Conservation (phyloP, 257 asterid genomes). For the Nicotiana paniculata region DNA sequence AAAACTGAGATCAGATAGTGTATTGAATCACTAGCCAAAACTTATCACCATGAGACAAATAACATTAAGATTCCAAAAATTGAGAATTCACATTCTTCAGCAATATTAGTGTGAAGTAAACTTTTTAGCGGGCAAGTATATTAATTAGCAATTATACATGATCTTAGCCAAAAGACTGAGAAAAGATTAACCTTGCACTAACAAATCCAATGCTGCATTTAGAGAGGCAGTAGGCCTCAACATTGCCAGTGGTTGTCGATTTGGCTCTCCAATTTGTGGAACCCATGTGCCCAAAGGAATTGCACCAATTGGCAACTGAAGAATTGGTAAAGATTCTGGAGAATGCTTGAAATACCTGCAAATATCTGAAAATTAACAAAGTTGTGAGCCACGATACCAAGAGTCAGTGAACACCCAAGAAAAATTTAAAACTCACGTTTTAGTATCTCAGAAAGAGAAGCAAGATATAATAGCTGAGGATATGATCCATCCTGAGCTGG, state of each 20-base stretch:
- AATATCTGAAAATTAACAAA: conserved; percentile 53
- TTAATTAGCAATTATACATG: neutral
- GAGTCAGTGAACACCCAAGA: neutral
- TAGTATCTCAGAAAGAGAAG: conserved; percentile 79
- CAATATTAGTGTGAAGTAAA: neutral
- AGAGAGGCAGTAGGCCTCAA: conserved; percentile 82
- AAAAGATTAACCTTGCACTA: conserved; percentile 65
- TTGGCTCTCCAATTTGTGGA: conserved; percentile 71
- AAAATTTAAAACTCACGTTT: conserved; percentile 45
- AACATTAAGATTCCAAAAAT: neutral
- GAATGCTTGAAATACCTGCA: conserved; percentile 78
- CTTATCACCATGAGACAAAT: neutral
- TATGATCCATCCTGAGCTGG: conserved; percentile 55
- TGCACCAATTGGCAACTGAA: conserved; percentile 61
- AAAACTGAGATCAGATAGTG: neutral
- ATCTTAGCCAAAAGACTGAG: neutral
- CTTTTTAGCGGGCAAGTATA: neutral
- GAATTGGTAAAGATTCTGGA: conserved; percentile 62
- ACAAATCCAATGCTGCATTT: conserved; percentile 62
- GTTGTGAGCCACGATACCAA: conserved; percentile 3
- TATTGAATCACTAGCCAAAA: neutral
- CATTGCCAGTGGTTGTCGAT: conserved; percentile 71
- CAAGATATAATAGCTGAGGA: conserved; percentile 75
- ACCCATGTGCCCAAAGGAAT: conserved; percentile 88
- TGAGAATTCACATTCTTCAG: neutral